Evolutionary conservation across 2,329 filamentous ascomycete species (phyloP).

Genomic region (Capronia americana): DNA sequence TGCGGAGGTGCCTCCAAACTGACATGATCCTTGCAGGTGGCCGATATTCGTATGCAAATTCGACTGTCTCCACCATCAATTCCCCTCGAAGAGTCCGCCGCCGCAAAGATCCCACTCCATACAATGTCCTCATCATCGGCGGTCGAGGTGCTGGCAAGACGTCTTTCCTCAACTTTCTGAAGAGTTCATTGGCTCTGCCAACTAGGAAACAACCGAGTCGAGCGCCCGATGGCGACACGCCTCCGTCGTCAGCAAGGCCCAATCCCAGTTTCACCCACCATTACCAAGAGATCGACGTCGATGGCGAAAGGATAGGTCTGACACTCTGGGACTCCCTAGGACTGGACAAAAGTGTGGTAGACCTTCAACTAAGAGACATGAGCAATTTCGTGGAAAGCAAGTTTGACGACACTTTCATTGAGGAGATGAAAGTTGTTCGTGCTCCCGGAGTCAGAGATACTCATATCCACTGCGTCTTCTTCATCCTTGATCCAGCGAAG

Average conservation of each 20-base stretch:
- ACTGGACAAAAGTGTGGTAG: slow-evolving; percentile 91
- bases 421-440: slow-evolving; percentile 96
- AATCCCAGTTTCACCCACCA: slow-evolving; percentile 78
- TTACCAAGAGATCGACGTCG: slow-evolving; percentile 93
- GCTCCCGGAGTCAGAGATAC: slow-evolving; percentile 93
- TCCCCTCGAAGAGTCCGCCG: slow-evolving; percentile 89
- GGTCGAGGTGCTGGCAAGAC: slow-evolving; percentile 90
- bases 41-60: slow-evolving; percentile 95
- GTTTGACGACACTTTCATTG: slow-evolving; percentile 95
- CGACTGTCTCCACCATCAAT: slow-evolving; percentile 87
- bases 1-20: slow-evolving; percentile 2
- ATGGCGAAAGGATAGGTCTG: slow-evolving; percentile 86
- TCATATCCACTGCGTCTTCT: slow-evolving; percentile 94
- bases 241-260: slow-evolving; percentile 59
- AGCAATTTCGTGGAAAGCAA: slow-evolving; percentile 93
- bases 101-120: slow-evolving; percentile 95
- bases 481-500: slow-evolving; percentile 84
- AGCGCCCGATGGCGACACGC: slow-evolving; percentile 64
- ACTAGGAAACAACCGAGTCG: slow-evolving; percentile 71
- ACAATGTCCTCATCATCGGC: slow-evolving; percentile 94
- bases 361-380: slow-evolving; percentile 91
- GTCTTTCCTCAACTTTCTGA: slow-evolving; percentile 94
- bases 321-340: slow-evolving; percentile 98
- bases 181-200: slow-evolving; percentile 82
- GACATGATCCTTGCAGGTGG: slow-evolving; percentile 52